Conservation (phyloP, 768 basidiomycete species). For the Gelatoporia subvermispora region DNA sequence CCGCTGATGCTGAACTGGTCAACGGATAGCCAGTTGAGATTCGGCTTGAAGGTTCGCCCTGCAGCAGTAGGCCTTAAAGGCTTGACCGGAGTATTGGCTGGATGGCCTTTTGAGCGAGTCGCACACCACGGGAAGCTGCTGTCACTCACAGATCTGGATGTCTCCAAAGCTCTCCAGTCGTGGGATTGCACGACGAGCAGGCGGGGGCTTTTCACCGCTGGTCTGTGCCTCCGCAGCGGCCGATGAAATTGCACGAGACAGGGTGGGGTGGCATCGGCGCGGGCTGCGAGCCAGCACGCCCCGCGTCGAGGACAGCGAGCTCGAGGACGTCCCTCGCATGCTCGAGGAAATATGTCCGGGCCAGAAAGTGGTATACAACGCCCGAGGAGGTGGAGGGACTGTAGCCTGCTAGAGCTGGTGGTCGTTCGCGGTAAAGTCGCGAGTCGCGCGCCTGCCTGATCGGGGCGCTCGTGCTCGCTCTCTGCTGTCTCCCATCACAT, state of each 20-base stretch:
- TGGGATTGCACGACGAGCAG: slow-evolving; percentile 6
- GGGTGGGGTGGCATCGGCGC: background rate
- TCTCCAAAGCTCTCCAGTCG: slow-evolving; percentile 16
- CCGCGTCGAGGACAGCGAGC: slow-evolving; percentile 1
- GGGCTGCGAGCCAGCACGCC: background rate
- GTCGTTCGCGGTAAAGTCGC: background rate
- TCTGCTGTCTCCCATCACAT: background rate
- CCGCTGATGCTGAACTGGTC: slow-evolving; percentile 2
- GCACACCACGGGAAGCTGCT: background rate
- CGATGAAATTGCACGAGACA: background rate
- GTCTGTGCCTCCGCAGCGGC: background rate
- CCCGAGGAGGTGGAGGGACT: no score
- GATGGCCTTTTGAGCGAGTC: background rate
- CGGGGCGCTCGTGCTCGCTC: background rate
- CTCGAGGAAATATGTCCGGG: background rate
- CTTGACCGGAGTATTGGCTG: background rate
- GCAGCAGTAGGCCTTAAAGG: background rate
- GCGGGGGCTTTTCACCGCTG: background rate
- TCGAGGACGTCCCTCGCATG: slow-evolving; percentile 11
- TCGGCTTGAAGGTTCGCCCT: background rate
- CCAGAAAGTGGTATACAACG: background rate
- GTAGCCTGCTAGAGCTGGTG: background rate
- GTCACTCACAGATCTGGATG: slow-evolving; percentile 18
- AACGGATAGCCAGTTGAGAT: slow-evolving; percentile 5
- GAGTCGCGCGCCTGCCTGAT: background rate